Evolutionary conservation across 495 filamentous ascomycete genomes (phyloP), one percentile per base, ranked within the genome.

Genomic region (Penicillium herquei): DNA sequence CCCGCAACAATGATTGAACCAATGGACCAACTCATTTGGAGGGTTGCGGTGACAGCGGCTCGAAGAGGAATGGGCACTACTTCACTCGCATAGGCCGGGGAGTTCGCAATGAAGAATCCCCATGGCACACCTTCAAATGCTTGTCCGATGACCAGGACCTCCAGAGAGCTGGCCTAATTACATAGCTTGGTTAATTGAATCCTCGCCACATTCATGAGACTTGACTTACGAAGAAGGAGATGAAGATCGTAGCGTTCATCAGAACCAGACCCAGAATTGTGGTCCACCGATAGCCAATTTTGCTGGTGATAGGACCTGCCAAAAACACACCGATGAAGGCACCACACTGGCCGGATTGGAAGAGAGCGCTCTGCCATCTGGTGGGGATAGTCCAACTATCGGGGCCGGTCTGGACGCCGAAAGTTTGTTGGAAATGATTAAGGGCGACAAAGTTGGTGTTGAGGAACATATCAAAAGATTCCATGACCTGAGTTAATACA

Each of bases 11-110:
- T 86, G 42, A 87, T 78, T 55, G 85, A 81, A 5, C 87, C 87
- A 32, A 90, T 72, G 59, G 84, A 87, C 88, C 88, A 92, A 74
- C 87, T 90, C 55, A 89, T 81, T 70, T 91, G 91, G 67, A 91
- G 83, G 54, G 89, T 90, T 26, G 86, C 87, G 0, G 89, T 91
- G 33, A 91, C 63, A 59, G 87, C 89, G 14, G 81, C 81, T 21
- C 89, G 81, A 55, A 92, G 79, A 16, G 81, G 76, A 4, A 90
- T 81, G 2, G 89, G 89, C 58, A 81, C 87, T n/a, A 91, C 85
- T 61, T 93, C 89, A 41, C 87, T 88, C 26, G 88, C 89, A 58
- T 91, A 93, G 5, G 87, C 89, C 62, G 87, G 84, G 33, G 86
- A 87, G 4, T 87, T 71, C 0, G 88, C 90, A 66, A 89, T 87